Percentiles rank a stretch among this genome's conserved stretches.
These are phyloP conservation scores for Ceratobasidium sp. DNA, from an alignment of 1,284 basidiomycete genomes.

Conservation along the genomic window DNA sequence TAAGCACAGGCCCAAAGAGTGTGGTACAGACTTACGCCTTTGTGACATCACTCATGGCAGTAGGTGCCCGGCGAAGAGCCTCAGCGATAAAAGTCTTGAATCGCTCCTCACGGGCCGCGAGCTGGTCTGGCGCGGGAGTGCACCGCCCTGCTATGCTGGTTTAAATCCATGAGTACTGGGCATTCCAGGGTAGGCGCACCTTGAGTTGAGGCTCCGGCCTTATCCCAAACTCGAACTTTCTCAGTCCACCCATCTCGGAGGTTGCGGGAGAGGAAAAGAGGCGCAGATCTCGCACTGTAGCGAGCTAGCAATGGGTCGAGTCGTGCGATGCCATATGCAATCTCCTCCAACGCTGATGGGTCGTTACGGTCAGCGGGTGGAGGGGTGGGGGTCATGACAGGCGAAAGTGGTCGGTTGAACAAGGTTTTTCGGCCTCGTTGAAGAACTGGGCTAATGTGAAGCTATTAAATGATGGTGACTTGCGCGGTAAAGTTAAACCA, in stretches of 20 bases:
- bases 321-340: conserved; percentile 16
- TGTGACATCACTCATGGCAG: not conserved
- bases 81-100: not conserved
- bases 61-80: not conserved
- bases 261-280: conserved; percentile 23
- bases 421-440: conserved; percentile 19
- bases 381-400: conserved; percentile 5
- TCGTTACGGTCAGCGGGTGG: not conserved
- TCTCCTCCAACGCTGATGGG: conserved; percentile 7
- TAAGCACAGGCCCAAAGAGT: not conserved
- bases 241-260: conserved; percentile 27
- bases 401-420: not conserved
- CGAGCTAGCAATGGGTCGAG: conserved; percentile 25
- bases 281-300: conserved; percentile 19
- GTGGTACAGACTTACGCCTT: conserved; percentile 5
- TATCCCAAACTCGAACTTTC: conserved; percentile 29
- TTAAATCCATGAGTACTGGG: not conserved
- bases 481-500: not conserved
- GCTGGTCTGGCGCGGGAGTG: not conserved
- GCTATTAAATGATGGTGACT: not conserved
- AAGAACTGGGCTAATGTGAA: not conserved
- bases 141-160: not conserved
- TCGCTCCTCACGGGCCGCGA: not conserved
- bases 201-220: not conserved
- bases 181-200: not conserved